Evolutionary conservation across 495 filamentous ascomycete genomes (phyloP), one percentile per base, ranked within the genome.

Genomic region (Sordaria brevicollis): DNA sequence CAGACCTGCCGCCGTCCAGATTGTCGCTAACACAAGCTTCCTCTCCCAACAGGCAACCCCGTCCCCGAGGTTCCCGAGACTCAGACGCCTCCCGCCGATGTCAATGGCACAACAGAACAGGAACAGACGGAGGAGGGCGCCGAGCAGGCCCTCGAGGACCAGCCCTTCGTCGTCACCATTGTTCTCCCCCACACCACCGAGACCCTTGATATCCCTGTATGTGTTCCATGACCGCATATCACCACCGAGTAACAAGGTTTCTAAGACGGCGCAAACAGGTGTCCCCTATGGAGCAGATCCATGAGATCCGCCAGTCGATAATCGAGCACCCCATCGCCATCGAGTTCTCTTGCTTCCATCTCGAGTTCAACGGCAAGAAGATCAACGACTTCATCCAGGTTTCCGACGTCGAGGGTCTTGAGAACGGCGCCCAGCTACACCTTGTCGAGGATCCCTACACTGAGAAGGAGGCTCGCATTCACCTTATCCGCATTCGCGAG

Each of bases 341-440:
- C 80, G 93, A 97, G 80, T 97, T 98, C 83, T 94, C 96, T 43
- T 99, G 96, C 83, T 99, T 99, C 85, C 96, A 98, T 81, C 88
- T 99, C 49, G 93, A 98, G 78, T 88, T 92, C 82, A 88, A 92
- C 25, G 90, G 91, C 68, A 81, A 89, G 75, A 89, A 91, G 54
- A 90, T 98, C 84, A 97, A 97, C 78, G 96, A 99, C 81, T 98
- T 94, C 73, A 83, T 94, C 69, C 93, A 96, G 81, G 84, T 99
- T 57, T 95, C 94, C 33, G 96, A 98, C 78, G 91, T 97, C 25
- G 84, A 88, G n/a, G 93, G 85, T 54, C 85, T 98, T 35, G 86
- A 85, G 39, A 81, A 89, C 9, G 89, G 90, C 68, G 89, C 93
- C 11, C 89, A 92, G 77, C 83, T 98, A 41, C 86, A 84, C 37